Percentiles rank a stretch among this genome's conserved stretches.
Evolutionary conservation across 306 rosid species (phyloP).

Genomic region (Ormosia emarginata): DNA sequence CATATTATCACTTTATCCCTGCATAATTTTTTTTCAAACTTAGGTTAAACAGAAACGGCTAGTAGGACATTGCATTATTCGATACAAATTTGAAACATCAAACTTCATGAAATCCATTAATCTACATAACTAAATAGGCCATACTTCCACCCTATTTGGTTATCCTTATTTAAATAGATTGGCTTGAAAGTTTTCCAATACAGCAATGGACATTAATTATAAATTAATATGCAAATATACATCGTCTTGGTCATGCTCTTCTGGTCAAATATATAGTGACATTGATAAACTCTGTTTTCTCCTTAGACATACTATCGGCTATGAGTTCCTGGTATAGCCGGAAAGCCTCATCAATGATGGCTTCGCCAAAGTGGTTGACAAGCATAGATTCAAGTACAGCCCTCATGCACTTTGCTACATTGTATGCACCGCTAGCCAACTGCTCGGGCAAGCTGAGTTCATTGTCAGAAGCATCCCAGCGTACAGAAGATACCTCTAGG

Average conservation of each 20-base stretch:
- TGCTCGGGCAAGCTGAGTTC: neutral
- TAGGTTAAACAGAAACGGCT: neutral
- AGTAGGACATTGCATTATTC: neutral
- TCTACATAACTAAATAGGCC: neutral
- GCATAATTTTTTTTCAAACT: too few relatives aligned
- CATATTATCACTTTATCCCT: too few relatives aligned
- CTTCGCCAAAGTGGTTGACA: slow-evolving; percentile 26
- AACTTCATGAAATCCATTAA: neutral
- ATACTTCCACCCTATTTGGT: neutral
- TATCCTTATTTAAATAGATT: neutral
- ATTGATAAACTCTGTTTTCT: slow-evolving; percentile 25
- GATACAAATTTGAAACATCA: neutral
- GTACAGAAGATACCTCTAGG: slow-evolving; percentile 7
- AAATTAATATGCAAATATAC: neutral
- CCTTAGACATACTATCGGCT: slow-evolving; percentile 26
- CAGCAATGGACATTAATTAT: neutral
- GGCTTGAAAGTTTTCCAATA: neutral
- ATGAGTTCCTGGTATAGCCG: slow-evolving; percentile 7
- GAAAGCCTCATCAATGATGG: slow-evolving; percentile 32
- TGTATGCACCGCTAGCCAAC: neutral
- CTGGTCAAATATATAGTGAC: slow-evolving; percentile 4
- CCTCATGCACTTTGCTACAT: slow-evolving; percentile 26
- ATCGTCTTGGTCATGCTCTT: neutral
- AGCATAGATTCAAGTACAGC: slow-evolving; percentile 31
- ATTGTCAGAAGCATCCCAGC: neutral